Evolutionary conservation across 805 yeast genomes (phyloP), one percentile per base, ranked within the genome.

Genomic region (Barnettozyma pratensis): DNA sequence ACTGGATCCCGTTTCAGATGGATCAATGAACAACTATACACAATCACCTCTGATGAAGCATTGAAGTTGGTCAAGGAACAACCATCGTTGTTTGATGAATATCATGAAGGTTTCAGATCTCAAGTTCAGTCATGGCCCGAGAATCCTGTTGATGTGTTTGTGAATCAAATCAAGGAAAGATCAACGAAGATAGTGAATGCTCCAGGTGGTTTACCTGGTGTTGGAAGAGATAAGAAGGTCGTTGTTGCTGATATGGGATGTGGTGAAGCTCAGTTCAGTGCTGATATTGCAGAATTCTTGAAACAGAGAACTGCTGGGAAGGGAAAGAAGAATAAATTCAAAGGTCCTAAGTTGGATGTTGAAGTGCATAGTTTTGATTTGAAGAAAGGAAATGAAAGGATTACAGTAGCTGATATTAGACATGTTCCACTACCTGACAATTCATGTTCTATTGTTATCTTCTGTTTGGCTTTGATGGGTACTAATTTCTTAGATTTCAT

Each of bases 81-180:
- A 58, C 99, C 99, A 0, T 80, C 81, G 27, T 72, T 94, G 52
- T 94, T 91, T 65, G 94, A 88, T 56, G 98, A 92, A 62, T 94
- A 94, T 60, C 99, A 95, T 63, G 85, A 82, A 49, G 99, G 99
- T 0, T 94, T 94, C 74, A 76, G 96, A 58, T 84, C 91, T 11
- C 99, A 94, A 66, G 98, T 94, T 14, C 90, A 87, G 61, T 76
- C 89, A 25, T 94, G 99, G 99, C 99, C 99, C 3, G 97, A 92
- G 68, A 94, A 94, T 61, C 99, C 99, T 1, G 96, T 94, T n/a
- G 85, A 90, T 67, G 85, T 85, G 3, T 87, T 90, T 68, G 91
- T 88, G 2, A 72, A 79, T 8, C 87, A 85, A 59, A 75, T 94
- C 48, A 79, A 79, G 51, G 61, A 66, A 30, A 72, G 89, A 59